Percentiles rank a stretch among this genome's conserved stretches.
Conservation (phyloP, 2,329 filamentous ascomycete species). For the Fusarium gaditjirri region DNA sequence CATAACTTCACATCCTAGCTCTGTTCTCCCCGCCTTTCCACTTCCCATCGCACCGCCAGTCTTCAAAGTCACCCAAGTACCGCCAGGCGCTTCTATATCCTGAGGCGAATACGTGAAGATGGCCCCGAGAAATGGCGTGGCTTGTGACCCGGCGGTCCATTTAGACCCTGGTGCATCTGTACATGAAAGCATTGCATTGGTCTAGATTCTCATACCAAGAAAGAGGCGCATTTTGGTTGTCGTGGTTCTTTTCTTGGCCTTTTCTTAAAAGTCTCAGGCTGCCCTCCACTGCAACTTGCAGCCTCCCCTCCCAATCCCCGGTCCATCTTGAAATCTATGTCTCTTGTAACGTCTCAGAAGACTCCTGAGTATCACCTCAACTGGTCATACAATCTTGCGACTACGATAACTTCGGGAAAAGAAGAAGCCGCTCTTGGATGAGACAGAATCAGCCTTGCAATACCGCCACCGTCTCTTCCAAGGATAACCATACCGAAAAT, state of each 20-base stretch:
- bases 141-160: conserved; percentile 35
- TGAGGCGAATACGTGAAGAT: conserved; percentile 24
- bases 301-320: conserved; percentile 25
- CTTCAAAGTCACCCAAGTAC: not conserved
- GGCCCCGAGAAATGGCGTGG: conserved; percentile 32
- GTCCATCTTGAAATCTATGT: conserved; percentile 32
- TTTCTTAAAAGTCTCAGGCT: conserved; percentile 37
- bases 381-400: conserved; percentile 33
- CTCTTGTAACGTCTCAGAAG: conserved; percentile 34
- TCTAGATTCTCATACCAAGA: conserved; percentile 14
- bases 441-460: conserved; percentile 40
- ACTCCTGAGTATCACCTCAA: conserved; percentile 33
- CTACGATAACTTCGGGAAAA: conserved; percentile 27
- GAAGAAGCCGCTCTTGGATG: conserved; percentile 32
- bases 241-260: conserved; percentile 31
- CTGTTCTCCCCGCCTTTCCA: conserved; percentile 28
- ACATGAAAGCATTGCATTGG: conserved; percentile 35
- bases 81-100: conserved; percentile 26
- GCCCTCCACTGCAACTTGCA: conserved; percentile 29
- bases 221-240: conserved; percentile 27
- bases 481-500: conserved; percentile 6
- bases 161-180: conserved; percentile 18
- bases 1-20: conserved; percentile 31
- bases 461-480: conserved; percentile 10
- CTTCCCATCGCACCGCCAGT: conserved; percentile 29